Evolutionary conservation across 225 moss, liverwort and hornwort species (phyloP).

Genomic region (Physcomitrium patens): DNA sequence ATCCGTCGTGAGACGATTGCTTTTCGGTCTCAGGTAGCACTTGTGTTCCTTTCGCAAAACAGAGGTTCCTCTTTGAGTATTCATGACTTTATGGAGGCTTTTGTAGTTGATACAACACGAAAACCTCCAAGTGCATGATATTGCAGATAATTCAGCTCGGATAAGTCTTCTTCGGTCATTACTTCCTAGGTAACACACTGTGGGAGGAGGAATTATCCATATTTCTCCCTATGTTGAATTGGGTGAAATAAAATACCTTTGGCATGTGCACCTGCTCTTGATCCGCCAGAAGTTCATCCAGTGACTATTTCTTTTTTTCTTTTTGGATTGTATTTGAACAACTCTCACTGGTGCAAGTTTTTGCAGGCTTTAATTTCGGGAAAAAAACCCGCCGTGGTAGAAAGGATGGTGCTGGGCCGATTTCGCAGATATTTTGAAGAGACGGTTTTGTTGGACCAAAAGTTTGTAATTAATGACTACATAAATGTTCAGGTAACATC

Average conservation of each 20-base stretch:
- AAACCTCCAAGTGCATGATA: background rate
- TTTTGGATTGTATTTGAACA: no score
- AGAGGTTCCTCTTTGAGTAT: background rate
- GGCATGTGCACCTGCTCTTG: background rate
- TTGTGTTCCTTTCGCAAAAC: background rate
- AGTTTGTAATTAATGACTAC: slow-evolving; percentile 80
- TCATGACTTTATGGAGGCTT: background rate
- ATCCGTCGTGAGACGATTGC: slow-evolving; percentile 75
- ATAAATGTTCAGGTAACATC: slow-evolving; percentile 65
- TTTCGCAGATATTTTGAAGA: slow-evolving; percentile 91
- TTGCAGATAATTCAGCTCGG: background rate
- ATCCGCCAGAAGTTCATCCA: background rate
- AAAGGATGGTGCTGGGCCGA: slow-evolving; percentile 91
- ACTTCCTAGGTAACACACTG: background rate
- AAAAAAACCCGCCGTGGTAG: slow-evolving; percentile 72
- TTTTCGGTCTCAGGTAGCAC: slow-evolving; percentile 75
- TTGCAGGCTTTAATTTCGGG: slow-evolving; percentile 83
- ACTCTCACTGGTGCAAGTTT: background rate
- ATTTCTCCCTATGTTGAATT: background rate
- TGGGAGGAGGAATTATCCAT: background rate
- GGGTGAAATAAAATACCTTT: slow-evolving; percentile 4
- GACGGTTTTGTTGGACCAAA: slow-evolving; percentile 80
- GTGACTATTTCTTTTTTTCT: no score
- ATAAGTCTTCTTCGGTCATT: background rate
- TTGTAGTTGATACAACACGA: background rate